Percentiles rank a stretch among this genome's conserved stretches.
Evolutionary conservation across 1,284 basidiomycete species (phyloP).

Genomic region (Cryptococcus wingfieldii): DNA sequence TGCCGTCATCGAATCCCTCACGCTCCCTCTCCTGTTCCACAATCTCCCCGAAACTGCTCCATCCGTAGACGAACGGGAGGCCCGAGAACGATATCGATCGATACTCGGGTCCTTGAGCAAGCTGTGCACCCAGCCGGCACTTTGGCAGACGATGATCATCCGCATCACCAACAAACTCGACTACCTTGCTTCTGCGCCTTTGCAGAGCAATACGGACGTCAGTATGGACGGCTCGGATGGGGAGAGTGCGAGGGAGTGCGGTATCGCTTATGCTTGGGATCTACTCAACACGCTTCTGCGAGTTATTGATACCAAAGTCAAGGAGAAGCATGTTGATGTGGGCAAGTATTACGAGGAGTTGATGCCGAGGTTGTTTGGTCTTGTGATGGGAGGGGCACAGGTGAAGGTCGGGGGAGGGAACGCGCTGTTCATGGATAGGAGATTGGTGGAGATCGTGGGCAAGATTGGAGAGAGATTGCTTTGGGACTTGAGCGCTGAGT

Average conservation of each 20-base stretch:
- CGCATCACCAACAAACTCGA: conserved; percentile 77
- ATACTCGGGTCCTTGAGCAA: conserved; percentile 67
- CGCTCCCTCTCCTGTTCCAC: conserved; percentile 72
- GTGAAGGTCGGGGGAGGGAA: conserved; percentile 28
- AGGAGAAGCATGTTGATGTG: conserved; percentile 62
- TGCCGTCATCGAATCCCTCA: conserved; percentile 67
- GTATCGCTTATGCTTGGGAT: conserved; percentile 74
- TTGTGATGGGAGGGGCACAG: conserved; percentile 59
- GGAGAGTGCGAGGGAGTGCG: conserved; percentile 52
- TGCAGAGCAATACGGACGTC: neutral
- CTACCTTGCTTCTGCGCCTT: conserved; percentile 47
- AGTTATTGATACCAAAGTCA: conserved; percentile 64
- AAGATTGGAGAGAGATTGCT: conserved; percentile 66
- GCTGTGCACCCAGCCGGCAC: conserved; percentile 67
- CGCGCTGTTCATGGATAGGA: conserved; percentile 57
- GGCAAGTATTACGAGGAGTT: conserved; percentile 71
- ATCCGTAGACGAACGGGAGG: conserved; percentile 54
- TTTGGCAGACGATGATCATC: conserved; percentile 81
- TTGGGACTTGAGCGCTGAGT: conserved; percentile 63
- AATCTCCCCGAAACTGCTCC: conserved; percentile 67
- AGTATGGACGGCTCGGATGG: conserved; percentile 11
- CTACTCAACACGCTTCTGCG: conserved; percentile 66
- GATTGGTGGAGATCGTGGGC: conserved; percentile 63
- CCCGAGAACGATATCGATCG: conserved; percentile 63
- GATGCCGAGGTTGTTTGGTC: conserved; percentile 63